Conservation (phyloP, 2,329 filamentous ascomycete species). For the Fusarium algeriense region DNA sequence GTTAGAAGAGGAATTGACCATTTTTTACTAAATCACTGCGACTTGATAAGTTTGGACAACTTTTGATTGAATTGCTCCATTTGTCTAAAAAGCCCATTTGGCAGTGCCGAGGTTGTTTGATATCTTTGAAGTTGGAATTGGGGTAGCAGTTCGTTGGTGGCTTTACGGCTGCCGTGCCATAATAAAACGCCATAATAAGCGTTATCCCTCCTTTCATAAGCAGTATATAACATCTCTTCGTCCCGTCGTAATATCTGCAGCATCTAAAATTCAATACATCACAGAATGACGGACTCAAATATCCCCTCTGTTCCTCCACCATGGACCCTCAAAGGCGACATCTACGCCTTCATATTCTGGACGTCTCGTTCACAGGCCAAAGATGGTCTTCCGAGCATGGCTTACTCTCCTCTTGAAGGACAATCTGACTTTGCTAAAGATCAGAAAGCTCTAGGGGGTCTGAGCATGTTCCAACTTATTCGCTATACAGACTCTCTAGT, state of each 20-base stretch:
- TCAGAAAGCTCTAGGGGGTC: constrained; percentile 56
- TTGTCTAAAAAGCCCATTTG: background rate
- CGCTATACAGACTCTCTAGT: constrained; percentile 64
- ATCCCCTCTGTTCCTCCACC: constrained; percentile 50
- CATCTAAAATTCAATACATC: background rate
- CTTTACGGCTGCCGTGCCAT: constrained; percentile 1
- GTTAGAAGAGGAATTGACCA: background rate
- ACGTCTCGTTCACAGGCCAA: constrained; percentile 47
- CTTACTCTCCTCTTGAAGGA: constrained; percentile 63
- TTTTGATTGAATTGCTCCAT: background rate
- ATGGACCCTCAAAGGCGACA: constrained; percentile 60
- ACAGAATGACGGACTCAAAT: constrained; percentile 5
- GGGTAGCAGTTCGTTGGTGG: background rate
- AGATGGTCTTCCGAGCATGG: constrained; percentile 51
- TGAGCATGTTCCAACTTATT: constrained; percentile 64
- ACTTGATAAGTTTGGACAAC: no score
- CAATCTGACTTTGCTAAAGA: constrained; percentile 55
- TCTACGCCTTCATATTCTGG: constrained; percentile 60
- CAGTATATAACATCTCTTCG: background rate
- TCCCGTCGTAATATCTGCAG: background rate
- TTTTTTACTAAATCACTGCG: background rate
- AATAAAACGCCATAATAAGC: background rate
- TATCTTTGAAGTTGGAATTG: background rate
- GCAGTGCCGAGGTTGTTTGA: background rate
- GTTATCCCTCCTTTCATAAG: background rate